Conservation (phyloP, 176 grass and related monocot species). For the Oryza longistaminata region DNA sequence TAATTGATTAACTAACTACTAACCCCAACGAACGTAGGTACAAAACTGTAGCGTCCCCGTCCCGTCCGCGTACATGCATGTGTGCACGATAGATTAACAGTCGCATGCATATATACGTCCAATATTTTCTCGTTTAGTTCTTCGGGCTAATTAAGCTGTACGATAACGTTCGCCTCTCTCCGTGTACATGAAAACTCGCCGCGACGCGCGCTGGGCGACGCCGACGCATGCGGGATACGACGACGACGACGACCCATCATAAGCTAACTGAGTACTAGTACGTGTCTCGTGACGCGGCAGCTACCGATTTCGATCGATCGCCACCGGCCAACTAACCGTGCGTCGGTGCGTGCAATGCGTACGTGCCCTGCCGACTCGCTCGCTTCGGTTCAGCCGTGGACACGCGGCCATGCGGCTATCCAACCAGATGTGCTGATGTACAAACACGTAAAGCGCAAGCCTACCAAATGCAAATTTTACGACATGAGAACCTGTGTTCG, state of each 20-base stretch:
- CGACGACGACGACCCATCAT: background rate
- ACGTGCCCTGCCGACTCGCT: background rate
- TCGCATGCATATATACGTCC: background rate
- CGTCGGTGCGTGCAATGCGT: background rate
- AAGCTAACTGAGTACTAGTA: background rate
- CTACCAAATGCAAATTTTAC: no score
- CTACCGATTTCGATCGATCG: background rate
- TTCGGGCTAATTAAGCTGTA: background rate
- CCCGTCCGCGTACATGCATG: no score
- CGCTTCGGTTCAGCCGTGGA: background rate
- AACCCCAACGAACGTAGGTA: background rate
- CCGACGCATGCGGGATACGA: background rate
- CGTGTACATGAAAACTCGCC: background rate
- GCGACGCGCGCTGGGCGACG: background rate
- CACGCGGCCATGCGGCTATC: background rate
- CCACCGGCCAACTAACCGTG: background rate
- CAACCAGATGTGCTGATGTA: background rate
- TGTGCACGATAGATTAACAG: no score
- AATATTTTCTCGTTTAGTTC: background rate
- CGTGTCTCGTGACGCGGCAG: slow-evolving; percentile 13
- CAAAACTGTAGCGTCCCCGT: background rate
- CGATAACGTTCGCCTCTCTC: no score
- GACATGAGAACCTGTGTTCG: background rate
- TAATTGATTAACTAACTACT: background rate
- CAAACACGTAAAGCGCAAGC: no score